Base-by-base conservation (phyloP, 139 green algal species). In the Volvox reticuliferus region DNA sequence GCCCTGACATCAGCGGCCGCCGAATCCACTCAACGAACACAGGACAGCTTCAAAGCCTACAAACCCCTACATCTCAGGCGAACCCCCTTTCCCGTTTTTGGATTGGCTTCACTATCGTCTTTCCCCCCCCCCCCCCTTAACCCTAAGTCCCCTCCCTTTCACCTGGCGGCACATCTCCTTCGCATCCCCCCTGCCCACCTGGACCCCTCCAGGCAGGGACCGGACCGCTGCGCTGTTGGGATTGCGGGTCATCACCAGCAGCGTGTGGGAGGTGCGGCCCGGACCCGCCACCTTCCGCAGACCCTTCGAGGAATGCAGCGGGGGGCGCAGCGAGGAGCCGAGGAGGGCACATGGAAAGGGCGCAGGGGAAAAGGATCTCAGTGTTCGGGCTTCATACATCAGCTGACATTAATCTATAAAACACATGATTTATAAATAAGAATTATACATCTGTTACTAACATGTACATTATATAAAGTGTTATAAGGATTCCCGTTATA, bases 241-340 rank as follows among this genome's bases (percentile, higher is more conserved):
- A 69, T 87, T 92, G 61, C 92, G 87, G 16, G 67, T 91, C 28
- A 94, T 69, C 17, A 90, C 92, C 75, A 84, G 0, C 50, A 90
- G 86, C 14, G 0, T 16, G 73, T 90, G 73, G 28, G 17, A 17
- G 37, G 26, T 82, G 69, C 44, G 68, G 69, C 84, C 84, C 19
- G 71, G 86, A 13, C 86, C 86, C 28, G 24, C 30, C 20, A 35
- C 73, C 17, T 50, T 19, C 19, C 83, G 44, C 30, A 90, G 86
- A n/a, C 86, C 86, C 86, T 89, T 67, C 17, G 84, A 5, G 36
- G 21, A 17, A 17, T 19, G 62, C n/a, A n/a, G n/a, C n/a, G n/a
- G n/a, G n/a, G n/a, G n/a, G n/a, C n/a, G n/a, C n/a, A n/a, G n/a
- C n/a, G n/a, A n/a, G 62, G 62, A 19, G 62, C 62, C 62, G 62